These are phyloP conservation scores for Zoysia matrella DNA, from an alignment of 202 grass and related monocot genomes.

Conservation along the genomic window DNA sequence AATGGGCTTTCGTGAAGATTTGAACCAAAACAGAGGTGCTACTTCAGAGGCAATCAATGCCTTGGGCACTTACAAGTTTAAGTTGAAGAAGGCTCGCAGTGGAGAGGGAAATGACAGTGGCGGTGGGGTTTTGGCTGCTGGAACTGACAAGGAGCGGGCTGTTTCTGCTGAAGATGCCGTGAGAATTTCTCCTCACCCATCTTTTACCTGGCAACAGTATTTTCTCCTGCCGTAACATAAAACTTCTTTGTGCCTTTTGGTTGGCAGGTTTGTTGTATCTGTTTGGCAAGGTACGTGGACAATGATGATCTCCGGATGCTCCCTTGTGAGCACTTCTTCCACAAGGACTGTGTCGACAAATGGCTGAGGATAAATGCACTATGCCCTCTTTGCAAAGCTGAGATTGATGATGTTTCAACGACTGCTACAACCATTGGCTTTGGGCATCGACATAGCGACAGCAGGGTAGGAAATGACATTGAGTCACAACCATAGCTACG, in stretches of 20 bases:
- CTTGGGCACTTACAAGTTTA: constrained; percentile 85
- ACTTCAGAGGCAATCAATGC: constrained; percentile 71
- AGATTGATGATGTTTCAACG: constrained; percentile 43
- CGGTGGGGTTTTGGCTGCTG: constrained; percentile 63
- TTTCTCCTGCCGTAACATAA: background rate
- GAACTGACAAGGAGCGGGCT: constrained; percentile 65
- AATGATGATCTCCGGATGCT: constrained; percentile 85
- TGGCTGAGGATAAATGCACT: constrained; percentile 91
- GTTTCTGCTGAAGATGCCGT: constrained; percentile 76
- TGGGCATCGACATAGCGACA: constrained; percentile 54
- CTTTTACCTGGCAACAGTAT: background rate
- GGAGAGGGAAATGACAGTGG: constrained; percentile 47
- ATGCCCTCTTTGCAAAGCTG: constrained; percentile 88
- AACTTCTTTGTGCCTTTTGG: constrained; percentile 5
- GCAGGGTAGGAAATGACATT: constrained; percentile 55
- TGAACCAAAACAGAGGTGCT: constrained; percentile 77
- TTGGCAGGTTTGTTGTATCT: constrained; percentile 79
- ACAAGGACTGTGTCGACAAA: constrained; percentile 87
- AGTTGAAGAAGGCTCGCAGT: constrained; percentile 52
- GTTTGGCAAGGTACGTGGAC: constrained; percentile 73
- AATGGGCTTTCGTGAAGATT: constrained; percentile 81
- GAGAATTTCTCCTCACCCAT: constrained; percentile 40
- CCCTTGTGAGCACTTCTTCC: constrained; percentile 77
- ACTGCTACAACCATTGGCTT: constrained; percentile 47
- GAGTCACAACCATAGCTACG: constrained; percentile 45